phyloP scores from a whole-genome alignment of 1,139 yeast species.

The Protomyces inundatus region DNA sequence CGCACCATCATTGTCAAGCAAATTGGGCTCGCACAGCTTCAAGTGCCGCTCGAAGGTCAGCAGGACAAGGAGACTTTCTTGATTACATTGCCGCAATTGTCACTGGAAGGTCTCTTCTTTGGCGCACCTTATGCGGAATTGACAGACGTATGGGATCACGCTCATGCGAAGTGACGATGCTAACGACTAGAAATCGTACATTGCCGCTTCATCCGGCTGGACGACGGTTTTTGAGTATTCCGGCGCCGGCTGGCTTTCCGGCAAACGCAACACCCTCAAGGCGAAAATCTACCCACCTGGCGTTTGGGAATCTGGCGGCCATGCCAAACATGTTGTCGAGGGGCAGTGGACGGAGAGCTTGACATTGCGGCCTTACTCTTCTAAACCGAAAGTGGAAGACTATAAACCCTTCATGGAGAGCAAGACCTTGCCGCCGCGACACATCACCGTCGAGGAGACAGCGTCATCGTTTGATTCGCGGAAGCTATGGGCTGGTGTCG shows the following conservation, averaged over 20 bases:
- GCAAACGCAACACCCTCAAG: constrained; percentile 87
- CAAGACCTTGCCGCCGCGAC: constrained; percentile 47
- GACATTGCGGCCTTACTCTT: not conserved
- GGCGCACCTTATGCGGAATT: constrained; percentile 75
- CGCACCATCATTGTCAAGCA: constrained; percentile 78
- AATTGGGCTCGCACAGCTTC: constrained; percentile 79
- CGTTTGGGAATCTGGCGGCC: constrained; percentile 35
- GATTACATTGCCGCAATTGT: constrained; percentile 90
- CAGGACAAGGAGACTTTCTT: constrained; percentile 62
- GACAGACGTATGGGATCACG: constrained; percentile 19
- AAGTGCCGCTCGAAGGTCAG: constrained; percentile 41
- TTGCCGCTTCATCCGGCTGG: constrained; percentile 77
- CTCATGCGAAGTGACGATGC: constrained; percentile 60
- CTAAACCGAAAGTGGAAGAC: constrained; percentile 40
- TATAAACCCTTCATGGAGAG: constrained; percentile 63
- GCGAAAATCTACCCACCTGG: constrained; percentile 62
- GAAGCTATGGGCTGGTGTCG: constrained; percentile 80
- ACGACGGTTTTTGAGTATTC: constrained; percentile 68
- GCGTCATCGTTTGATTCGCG: constrained; percentile 70
- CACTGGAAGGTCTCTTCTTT: constrained; percentile 83
- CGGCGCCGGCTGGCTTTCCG: constrained; percentile 94
- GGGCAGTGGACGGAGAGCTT: constrained; percentile 73
- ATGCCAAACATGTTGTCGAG: constrained; percentile 66
- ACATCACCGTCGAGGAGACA: constrained; percentile 67
- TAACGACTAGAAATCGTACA: constrained; percentile 43